Evolutionary conservation across 1,284 basidiomycete species (phyloP).

Genomic region (Cryptococcus depauperatus): DNA sequence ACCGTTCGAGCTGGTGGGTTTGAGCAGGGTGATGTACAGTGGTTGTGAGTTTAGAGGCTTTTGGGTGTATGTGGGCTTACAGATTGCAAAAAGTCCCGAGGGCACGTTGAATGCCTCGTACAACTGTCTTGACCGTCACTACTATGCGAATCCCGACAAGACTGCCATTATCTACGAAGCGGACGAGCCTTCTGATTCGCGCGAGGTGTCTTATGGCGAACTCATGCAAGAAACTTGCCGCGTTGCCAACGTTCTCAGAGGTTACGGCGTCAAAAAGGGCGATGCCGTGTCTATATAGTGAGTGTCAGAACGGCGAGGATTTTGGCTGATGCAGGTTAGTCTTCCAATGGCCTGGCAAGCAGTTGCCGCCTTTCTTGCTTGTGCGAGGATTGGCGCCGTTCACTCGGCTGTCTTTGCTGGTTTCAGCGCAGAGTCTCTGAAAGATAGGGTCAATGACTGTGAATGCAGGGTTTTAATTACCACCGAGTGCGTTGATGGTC

Average conservation of each 20-base stretch:
- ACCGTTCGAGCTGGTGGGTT: slow-evolving; percentile 81
- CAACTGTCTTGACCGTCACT: slow-evolving; percentile 86
- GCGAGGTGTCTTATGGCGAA: slow-evolving; percentile 70
- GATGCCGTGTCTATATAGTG: slow-evolving; percentile 84
- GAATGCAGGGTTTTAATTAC: slow-evolving; percentile 85
- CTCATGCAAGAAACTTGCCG: slow-evolving; percentile 83
- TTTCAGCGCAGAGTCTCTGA: slow-evolving; percentile 91
- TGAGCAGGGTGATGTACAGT: slow-evolving; percentile 77
- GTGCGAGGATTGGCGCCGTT: slow-evolving; percentile 91
- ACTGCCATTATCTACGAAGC: slow-evolving; percentile 98
- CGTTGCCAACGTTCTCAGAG: slow-evolving; percentile 86
- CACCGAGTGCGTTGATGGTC: slow-evolving; percentile 54
- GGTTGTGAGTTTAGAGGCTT: slow-evolving; percentile 55
- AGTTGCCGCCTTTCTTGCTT: slow-evolving; percentile 90
- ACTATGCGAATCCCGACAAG: slow-evolving; percentile 84
- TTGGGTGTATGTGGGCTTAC: background rate
- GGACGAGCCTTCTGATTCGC: slow-evolving; percentile 79
- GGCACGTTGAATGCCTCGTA: slow-evolving; percentile 84
- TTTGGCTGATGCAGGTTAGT: slow-evolving; percentile 8
- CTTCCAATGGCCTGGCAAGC: slow-evolving; percentile 65
- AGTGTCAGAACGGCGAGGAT: slow-evolving; percentile 11
- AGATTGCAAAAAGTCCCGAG: slow-evolving; percentile 53
- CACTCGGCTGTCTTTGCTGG: slow-evolving; percentile 99
- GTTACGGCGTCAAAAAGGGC: slow-evolving; percentile 87
- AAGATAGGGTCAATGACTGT: slow-evolving; percentile 89